Conservation (phyloP, 2,329 filamentous ascomycete species). For the Colletotrichum costaricense region DNA sequence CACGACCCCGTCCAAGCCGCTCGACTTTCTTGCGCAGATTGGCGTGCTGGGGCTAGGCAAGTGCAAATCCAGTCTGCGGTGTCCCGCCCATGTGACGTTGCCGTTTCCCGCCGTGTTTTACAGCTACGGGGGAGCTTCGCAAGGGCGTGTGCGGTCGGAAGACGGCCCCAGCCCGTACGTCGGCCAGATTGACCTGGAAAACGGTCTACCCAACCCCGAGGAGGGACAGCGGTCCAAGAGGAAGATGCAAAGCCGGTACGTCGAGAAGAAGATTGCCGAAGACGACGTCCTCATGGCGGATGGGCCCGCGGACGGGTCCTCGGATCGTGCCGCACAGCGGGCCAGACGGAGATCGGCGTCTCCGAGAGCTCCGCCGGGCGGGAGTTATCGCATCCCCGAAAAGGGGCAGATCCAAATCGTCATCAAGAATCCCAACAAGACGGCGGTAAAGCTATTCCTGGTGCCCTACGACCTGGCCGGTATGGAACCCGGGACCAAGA, state of each 20-base stretch:
- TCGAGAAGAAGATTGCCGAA: constrained; percentile 49
- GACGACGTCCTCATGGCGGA: constrained; percentile 41
- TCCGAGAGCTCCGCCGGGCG: constrained; percentile 76
- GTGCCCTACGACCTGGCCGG: constrained; percentile 92
- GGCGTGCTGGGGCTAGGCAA: constrained; percentile 91
- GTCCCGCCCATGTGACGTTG: constrained; percentile 89
- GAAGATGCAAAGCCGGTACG: constrained; percentile 59
- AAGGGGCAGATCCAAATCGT: constrained; percentile 96
- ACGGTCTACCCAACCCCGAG: constrained; percentile 70
- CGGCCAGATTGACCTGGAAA: constrained; percentile 90
- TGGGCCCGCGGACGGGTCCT: constrained; percentile 18
- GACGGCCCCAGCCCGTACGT: constrained; percentile 97
- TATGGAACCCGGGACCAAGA: constrained; percentile 95
- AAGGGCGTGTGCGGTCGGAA: constrained; percentile 72
- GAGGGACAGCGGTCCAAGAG: constrained; percentile 59
- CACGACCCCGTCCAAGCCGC: constrained; percentile 89
- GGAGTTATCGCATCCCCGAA: constrained; percentile 93
- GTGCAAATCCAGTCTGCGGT: constrained; percentile 86
- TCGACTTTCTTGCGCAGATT: constrained; percentile 95
- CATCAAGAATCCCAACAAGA: constrained; percentile 98
- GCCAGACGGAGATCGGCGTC: constrained; percentile 53
- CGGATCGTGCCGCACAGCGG: constrained; percentile 46
- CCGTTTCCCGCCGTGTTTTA: constrained; percentile 97
- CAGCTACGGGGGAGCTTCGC: constrained; percentile 80
- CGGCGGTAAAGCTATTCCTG: constrained; percentile 94